Evolutionary conservation across 2,329 filamentous ascomycete genomes (phyloP), one percentile per base, ranked within the genome.

Genomic region (Pseudogymnoascus sp.): DNA sequence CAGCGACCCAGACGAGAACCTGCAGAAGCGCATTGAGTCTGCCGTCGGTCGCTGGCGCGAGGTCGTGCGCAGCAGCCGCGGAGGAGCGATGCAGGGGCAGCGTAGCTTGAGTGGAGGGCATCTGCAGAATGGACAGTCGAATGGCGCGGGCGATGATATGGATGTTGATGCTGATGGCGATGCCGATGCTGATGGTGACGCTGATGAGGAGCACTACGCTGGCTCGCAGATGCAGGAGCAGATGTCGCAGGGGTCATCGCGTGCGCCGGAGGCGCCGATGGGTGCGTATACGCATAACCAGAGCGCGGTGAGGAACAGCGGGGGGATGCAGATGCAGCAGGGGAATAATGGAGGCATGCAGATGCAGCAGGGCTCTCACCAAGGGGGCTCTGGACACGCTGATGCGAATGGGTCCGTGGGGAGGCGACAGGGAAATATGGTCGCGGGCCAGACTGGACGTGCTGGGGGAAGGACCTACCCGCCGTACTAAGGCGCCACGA

Each of bases 41-140:
- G 79, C 80, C 1, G 85, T 87, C 62, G 79, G 82, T 45, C 77
- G 83, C 31, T 87, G 85, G 85, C 87, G 85, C 72, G 76, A 74
- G 4, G 82, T 87, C 13, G 80, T 87, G 10, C 74, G 78, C n/a
- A 78, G 81, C 5, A 75, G 78, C 2, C 77, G 82, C 40, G 74
- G 73, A 4, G 71, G 65, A 13, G 80, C 82, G 15, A 77, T 85
- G 73, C 73, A 73, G 58, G 75, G 77, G 2, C 84, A 87, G 65
- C 77, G 76, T 48, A 67, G 79, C 1, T 70, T 86, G 61, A 66
- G 68, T 65, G 60, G 65, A 33, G 61, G 66, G n/a, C 70, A 68
- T 35, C 68, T 68, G 35, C 66, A 65, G 21, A 69, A 66, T 37
- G 69, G 65, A 42, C 67, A 48, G 15, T 67, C 65, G 66, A 64